A percentile compares a stretch with the other conserved stretches of the same genome.
Evolutionary conservation across 139 green algal species (phyloP).

Genomic region (Coelastrella sp.): DNA sequence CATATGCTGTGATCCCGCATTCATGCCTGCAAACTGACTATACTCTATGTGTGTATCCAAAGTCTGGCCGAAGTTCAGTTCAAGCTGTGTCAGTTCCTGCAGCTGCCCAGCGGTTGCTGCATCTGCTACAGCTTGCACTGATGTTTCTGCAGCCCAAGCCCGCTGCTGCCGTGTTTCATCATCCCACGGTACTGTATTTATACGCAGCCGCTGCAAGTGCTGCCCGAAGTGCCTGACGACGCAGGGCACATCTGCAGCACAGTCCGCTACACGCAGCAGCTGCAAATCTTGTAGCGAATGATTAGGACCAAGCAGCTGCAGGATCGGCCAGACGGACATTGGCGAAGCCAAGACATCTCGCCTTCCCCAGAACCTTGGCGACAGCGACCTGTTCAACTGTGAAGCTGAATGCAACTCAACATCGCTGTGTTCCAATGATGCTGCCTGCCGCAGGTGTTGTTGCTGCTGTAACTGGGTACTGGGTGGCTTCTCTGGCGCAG

Average conservation of each 20-base stretch:
- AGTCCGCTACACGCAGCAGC: not conserved
- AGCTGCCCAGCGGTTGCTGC: not conserved
- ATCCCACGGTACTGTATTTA: not conserved
- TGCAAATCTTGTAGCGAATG: not conserved
- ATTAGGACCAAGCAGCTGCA: not conserved
- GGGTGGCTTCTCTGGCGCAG: too few species aligned
- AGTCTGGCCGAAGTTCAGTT: not conserved
- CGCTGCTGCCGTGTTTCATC: not conserved
- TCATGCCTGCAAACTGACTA: not conserved
- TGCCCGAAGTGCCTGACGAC: not conserved
- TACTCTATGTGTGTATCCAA: not conserved
- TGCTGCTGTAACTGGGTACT: too few species aligned
- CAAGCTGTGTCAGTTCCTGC: conserved; percentile 2
- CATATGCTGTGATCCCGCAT: not conserved
- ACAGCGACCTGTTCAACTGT: not conserved
- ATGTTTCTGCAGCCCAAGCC: too few species aligned
- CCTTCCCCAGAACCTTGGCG: not conserved
- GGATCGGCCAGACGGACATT: not conserved
- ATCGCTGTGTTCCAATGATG: too few species aligned
- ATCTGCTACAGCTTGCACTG: not conserved
- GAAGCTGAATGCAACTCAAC: too few species aligned
- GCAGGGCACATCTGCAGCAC: not conserved
- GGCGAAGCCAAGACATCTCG: too few species aligned
- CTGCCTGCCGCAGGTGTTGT: too few species aligned
- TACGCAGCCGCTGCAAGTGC: conserved; percentile 3